Conservation (phyloP, 768 basidiomycete genomes). For the Lactarius quietus region DNA sequence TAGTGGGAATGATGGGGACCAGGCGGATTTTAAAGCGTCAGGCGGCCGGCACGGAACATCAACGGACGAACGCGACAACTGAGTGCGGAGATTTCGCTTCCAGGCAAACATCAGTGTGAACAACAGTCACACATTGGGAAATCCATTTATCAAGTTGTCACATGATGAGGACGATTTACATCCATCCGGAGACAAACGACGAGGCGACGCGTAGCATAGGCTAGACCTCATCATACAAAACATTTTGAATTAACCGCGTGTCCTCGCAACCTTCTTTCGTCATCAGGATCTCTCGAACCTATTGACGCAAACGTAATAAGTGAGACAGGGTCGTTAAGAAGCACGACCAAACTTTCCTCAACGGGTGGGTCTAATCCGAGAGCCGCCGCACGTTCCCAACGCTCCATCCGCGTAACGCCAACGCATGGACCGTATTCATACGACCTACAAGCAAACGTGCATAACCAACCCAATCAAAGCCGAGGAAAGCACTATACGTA, state of each 20-base stretch:
- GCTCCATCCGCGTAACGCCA: slow-evolving; percentile 74
- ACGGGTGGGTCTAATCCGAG: slow-evolving; percentile 76
- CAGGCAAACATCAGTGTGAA: too few species aligned
- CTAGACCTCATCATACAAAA: slow-evolving; percentile 25
- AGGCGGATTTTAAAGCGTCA: background rate
- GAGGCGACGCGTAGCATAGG: background rate
- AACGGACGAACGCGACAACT: background rate
- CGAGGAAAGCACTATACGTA: slow-evolving; percentile 33
- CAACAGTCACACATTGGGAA: background rate
- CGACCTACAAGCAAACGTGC: slow-evolving; percentile 41
- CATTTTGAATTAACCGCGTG: slow-evolving; percentile 11
- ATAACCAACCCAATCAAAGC: slow-evolving; percentile 10
- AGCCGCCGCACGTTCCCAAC: slow-evolving; percentile 81
- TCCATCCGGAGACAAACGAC: too few species aligned
- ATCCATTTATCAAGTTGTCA: background rate
- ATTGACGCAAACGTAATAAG: background rate
- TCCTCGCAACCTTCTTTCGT: slow-evolving; percentile 24
- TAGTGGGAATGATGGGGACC: background rate
- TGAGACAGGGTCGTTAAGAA: background rate
- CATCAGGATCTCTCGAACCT: slow-evolving; percentile 21
- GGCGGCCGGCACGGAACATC: background rate
- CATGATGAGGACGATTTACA: too few species aligned
- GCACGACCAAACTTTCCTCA: slow-evolving; percentile 50
- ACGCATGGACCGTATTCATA: slow-evolving; percentile 80
- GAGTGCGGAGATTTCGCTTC: background rate